Evolutionary conservation across 129 eudicot species (phyloP).

Genomic region (Lactuca sativa): DNA sequence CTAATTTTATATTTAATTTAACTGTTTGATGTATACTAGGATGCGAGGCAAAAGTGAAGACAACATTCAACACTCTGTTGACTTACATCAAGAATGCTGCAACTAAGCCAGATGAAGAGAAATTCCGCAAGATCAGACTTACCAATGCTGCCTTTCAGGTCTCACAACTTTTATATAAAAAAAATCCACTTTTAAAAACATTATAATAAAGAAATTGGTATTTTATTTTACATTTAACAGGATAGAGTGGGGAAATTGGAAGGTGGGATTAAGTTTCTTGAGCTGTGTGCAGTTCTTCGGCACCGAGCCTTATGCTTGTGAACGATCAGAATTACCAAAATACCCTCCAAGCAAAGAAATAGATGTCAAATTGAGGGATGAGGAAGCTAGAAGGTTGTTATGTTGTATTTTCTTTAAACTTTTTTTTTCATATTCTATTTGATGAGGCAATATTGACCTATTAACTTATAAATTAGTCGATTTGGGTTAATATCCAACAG

Average conservation of each 20-base stretch:
- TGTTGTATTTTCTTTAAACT: no score
- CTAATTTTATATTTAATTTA: neutral
- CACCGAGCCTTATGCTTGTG: no score
- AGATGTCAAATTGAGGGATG: no score
- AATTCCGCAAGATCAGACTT: conserved; percentile 82
- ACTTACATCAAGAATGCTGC: conserved; percentile 76
- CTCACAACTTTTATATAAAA: neutral
- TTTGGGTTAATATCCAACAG: no score
- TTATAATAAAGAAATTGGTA: no score
- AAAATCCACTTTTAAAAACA: no score
- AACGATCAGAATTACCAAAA: no score
- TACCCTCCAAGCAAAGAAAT: no score
- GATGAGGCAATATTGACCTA: no score
- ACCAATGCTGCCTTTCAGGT: conserved; percentile 92
- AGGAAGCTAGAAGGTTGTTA: no score
- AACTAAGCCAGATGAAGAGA: conserved; percentile 85
- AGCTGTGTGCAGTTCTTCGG: conserved; percentile 60
- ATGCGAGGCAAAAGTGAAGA: conserved; percentile 83
- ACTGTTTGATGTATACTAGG: conserved; percentile 38
- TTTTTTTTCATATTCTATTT: no score
- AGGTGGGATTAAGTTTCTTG: conserved; percentile 81
- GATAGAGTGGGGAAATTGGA: conserved; percentile 78
- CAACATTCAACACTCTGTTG: conserved; percentile 77
- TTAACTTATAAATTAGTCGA: no score
- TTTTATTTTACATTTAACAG: conserved; percentile 31